These are phyloP conservation scores for Diaporthe sp. DNA, from an alignment of 2,329 filamentous ascomycete genomes.

Conservation along the genomic window DNA sequence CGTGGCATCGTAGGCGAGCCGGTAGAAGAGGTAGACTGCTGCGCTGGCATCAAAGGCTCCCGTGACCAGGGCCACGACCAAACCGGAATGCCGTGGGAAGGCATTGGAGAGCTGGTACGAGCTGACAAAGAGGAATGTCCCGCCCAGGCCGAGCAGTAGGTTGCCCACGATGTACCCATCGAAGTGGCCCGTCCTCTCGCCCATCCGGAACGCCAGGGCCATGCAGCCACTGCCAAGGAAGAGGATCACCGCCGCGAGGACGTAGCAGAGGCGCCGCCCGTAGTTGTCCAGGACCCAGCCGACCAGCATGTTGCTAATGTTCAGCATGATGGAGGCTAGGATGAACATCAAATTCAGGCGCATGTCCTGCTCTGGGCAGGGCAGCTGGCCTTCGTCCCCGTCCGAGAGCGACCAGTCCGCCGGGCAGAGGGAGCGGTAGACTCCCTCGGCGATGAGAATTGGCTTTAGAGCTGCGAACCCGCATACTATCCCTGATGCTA, in stretches of 20 bases:
- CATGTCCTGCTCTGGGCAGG: slow-evolving; percentile 67
- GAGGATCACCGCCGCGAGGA: slow-evolving; percentile 71
- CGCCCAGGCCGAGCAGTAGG: slow-evolving; percentile 71
- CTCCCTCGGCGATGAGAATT: slow-evolving; percentile 69
- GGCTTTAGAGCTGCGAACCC: slow-evolving; percentile 76
- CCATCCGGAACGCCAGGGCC: slow-evolving; percentile 36
- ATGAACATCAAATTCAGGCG: slow-evolving; percentile 76
- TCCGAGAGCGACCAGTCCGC: slow-evolving; percentile 31
- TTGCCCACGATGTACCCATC: slow-evolving; percentile 73
- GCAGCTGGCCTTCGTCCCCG: slow-evolving; percentile 43
- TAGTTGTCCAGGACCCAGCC: slow-evolving; percentile 77
- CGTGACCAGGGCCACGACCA: slow-evolving; percentile 72
- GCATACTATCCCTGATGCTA: slow-evolving; percentile 75
- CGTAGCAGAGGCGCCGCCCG: slow-evolving; percentile 73
- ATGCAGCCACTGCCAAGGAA: slow-evolving; percentile 70
- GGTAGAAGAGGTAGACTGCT: slow-evolving; percentile 71
- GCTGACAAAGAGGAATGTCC: slow-evolving; percentile 74
- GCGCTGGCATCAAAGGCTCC: slow-evolving; percentile 76
- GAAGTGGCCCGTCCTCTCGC: slow-evolving; percentile 50
- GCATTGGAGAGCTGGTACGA: slow-evolving; percentile 76
- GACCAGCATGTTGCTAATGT: slow-evolving; percentile 75
- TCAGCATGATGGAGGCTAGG: slow-evolving; percentile 61
- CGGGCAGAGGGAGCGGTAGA: slow-evolving; percentile 68
- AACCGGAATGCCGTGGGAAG: slow-evolving; percentile 70
- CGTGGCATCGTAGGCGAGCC: slow-evolving; percentile 65